Evolutionary conservation across 129 eudicot species (phyloP), one percentile per base, ranked within the genome.

Genomic region (Pulicaria dysenterica): DNA sequence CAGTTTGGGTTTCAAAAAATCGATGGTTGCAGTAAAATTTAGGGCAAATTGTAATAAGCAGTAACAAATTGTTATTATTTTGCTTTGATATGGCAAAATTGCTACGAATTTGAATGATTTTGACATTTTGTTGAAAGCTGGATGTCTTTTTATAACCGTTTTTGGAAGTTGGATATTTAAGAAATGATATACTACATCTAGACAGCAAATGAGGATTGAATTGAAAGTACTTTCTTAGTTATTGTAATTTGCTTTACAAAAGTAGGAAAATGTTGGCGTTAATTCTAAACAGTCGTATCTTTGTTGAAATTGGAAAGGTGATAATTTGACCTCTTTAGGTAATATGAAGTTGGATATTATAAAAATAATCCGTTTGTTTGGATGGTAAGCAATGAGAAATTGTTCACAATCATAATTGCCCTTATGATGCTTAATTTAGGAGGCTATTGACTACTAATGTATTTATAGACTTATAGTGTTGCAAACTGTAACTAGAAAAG

Each of bases 251-350:
- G 9, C 36, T 6, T 11, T 14, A n/a, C 31, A 2, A 24, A 45
- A 65, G 70, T 65, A 31, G 4, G 51, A 65, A 65, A 65, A 14
- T 13, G 14, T 65, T 17, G 57, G 8, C 19, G 47, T 62, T 62
- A 15, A 40, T 64, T 64, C 19, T n/a, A 64, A 64, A 64, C 10
- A 63, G 16, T 69, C 47, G 5, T 37, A 51, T 67, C 61, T 50
- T 37, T 68, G 61, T 34, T 67, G 47, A 14, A 4, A 48, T 49
- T 49, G 6, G 60, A 9, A 38, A 51, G 62, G 63, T 69, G 73
- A 39, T 7, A 8, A 39, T 69, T 51, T 50, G 73, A 51, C 50
- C 38, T 50, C 6, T 68, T 68, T 37, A 67, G 47, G 73, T 37
- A 46, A 34, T 6, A 31, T 67, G 34, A 7, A 31, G 72, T 17